Evolutionary conservation across 441 rosid genomes (phyloP).

Genomic region (Hura crepitans): DNA sequence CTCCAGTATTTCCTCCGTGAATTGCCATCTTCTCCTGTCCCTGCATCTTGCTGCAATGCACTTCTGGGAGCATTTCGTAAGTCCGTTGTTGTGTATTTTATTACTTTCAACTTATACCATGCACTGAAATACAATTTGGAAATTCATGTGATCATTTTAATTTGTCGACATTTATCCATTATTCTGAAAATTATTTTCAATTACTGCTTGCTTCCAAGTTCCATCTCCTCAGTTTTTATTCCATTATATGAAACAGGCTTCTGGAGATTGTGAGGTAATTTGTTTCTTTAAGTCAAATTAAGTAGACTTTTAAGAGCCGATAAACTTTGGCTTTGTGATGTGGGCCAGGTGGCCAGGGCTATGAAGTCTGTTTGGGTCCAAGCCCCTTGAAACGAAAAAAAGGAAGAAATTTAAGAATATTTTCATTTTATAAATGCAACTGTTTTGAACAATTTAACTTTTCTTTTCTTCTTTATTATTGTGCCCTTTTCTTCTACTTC

Average conservation of each 20-base stretch:
- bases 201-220: not conserved
- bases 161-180: not conserved
- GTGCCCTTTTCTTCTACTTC: too few species aligned
- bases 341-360: too few species aligned
- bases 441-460: not conserved
- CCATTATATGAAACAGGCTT: not conserved
- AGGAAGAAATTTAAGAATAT: not conserved
- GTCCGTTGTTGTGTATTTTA: conserved; percentile 30
- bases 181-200: not conserved
- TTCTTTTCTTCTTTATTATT: too few species aligned
- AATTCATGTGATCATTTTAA: not conserved
- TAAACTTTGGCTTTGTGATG: too few species aligned
- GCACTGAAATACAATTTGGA: not conserved
- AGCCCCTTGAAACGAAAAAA: too few species aligned
- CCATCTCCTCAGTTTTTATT: not conserved
- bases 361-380: too few species aligned
- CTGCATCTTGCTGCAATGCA: conserved; percentile 98
- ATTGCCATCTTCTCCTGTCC: conserved; percentile 97
- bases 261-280: not conserved
- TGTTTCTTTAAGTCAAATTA: not conserved
- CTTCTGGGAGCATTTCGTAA: conserved; percentile 93
- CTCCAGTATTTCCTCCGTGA: conserved; percentile 88
- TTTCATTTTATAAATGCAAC: not conserved
- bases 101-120: conserved; percentile 16
- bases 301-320: too few species aligned